Base-by-base conservation (phyloP, 768 basidiomycete species). In the Boletus sp. region DNA sequence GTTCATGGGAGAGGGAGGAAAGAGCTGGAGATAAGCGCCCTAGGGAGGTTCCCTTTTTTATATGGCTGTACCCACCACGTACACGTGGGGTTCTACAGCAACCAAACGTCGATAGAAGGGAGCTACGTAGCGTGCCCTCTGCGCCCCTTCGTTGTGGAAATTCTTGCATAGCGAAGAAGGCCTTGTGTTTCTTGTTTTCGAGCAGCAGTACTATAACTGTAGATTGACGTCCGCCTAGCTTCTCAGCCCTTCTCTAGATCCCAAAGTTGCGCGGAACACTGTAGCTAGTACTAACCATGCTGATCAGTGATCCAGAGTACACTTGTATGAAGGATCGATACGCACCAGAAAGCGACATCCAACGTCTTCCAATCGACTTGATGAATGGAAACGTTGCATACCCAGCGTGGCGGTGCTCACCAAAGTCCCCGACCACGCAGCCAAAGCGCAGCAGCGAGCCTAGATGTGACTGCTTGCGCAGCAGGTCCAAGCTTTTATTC, bases 1-100 rank as follows among this genome's bases (percentile, higher is more conserved):
- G 39, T 55, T 64, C 66, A 69, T 69, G 60, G 56, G 38, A 46
- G 51, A 51, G 52, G 49, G 57, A 50, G 5, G 57, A 64, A 58
- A 53, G 40, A 53, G 43, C 53, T 47, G 8, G 8, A 7, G 33
- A n/a, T 50, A 42, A 42, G 40, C 45, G 48, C 51, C 15, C 1
- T 3, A 9, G 10, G 7, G 13, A 15, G 15, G 3, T n/a, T 19
- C 6, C 4, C n/a, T n/a, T 51, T 57, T 57, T 53, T 65, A 55
- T 45, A 34, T 8, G 19, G 19, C 39, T 41, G 32, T 39, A 30
- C 33, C 8, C 5, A 2, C 14, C 25, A 4, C 7, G 0, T n/a
- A 41, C 57, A 60, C 57, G 57, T 58, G 57, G 48, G 9, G 15
- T 5, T 13, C 25, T 15, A 57, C 53, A 32, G 50, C 50, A 38